Conservation (phyloP, 257 asterid genomes). For the Misopates orontium region DNA sequence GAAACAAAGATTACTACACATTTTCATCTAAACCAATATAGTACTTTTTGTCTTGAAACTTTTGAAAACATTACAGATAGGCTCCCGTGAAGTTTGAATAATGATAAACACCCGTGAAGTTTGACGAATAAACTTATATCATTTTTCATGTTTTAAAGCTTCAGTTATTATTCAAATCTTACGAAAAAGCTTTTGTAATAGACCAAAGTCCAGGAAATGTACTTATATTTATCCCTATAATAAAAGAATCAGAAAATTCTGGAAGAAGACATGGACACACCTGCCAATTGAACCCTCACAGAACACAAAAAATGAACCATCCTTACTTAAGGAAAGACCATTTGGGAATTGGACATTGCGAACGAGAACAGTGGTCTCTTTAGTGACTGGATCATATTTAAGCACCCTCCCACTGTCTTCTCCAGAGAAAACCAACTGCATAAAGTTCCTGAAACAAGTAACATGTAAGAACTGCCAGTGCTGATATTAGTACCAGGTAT, state of each 20-base stretch:
- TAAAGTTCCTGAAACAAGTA: conserved; percentile 63
- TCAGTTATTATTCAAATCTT: too few species aligned
- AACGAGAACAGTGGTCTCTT: conserved; percentile 73
- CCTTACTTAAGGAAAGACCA: conserved; percentile 88
- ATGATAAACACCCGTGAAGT: too few species aligned
- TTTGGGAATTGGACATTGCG: conserved; percentile 79
- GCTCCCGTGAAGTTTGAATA: too few species aligned
- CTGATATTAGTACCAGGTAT: background rate
- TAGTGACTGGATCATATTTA: conserved; percentile 63
- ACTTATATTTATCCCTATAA: background rate
- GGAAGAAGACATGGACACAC: conserved; percentile 26
- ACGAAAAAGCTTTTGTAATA: background rate
- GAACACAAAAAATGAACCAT: conserved; percentile 73
- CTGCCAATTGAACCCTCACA: conserved; percentile 80
- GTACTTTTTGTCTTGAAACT: background rate
- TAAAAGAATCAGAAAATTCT: background rate
- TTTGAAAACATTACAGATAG: too few species aligned
- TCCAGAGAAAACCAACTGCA: conserved; percentile 71
- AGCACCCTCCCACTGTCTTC: conserved; percentile 88
- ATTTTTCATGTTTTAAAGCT: too few species aligned
- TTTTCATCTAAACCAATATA: background rate
- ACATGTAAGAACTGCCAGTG: background rate
- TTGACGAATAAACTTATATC: too few species aligned
- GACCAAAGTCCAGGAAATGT: too few species aligned
- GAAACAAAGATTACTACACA: background rate